A percentile compares a stretch with the other conserved stretches of the same genome.
phyloP scores from a whole-genome alignment of 345 rosid genomes.

The Capsella bursapastoris region DNA sequence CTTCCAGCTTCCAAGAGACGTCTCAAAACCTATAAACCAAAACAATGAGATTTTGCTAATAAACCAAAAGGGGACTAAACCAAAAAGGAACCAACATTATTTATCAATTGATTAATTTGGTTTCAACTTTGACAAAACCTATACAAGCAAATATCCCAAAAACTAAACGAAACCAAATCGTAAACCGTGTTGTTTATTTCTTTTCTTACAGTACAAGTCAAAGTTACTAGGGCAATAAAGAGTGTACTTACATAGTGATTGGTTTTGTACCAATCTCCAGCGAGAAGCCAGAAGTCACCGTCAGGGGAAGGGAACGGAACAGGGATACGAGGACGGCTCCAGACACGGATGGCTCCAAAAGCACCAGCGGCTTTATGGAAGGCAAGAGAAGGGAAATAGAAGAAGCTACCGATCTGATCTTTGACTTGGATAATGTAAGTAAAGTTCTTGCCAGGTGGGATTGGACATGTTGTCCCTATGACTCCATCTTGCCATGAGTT shows the following conservation, averaged over 20 bases:
- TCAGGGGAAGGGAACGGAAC: conserved; percentile 81
- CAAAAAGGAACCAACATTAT: too few species aligned
- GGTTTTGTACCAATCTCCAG: conserved; percentile 89
- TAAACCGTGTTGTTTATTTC: neutral
- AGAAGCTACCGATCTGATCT: conserved; percentile 93
- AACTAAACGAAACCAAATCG: neutral
- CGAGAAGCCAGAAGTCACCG: conserved; percentile 70
- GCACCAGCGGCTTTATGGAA: conserved; percentile 98
- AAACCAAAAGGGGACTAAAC: neutral
- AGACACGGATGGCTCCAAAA: conserved; percentile 78
- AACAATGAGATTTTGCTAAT: conserved; percentile 14
- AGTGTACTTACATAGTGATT: conserved; percentile 66
- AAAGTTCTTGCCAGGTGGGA: conserved; percentile 80
- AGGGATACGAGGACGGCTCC: conserved; percentile 86
- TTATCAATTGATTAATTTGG: too few species aligned
- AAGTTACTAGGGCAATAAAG: neutral
- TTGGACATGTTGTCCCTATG: conserved; percentile 85
- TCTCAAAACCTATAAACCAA: conserved; percentile 50
- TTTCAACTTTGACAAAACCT: too few species aligned
- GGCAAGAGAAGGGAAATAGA: conserved; percentile 81
- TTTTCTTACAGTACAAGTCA: conserved; percentile 24
- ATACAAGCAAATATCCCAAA: too few species aligned
- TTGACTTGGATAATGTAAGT: conserved; percentile 84
- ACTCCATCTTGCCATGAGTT: conserved; percentile 94
- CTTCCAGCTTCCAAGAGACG: conserved; percentile 65